Conservation (phyloP, 768 basidiomycete species). For the Pulveroboletus sp. region DNA sequence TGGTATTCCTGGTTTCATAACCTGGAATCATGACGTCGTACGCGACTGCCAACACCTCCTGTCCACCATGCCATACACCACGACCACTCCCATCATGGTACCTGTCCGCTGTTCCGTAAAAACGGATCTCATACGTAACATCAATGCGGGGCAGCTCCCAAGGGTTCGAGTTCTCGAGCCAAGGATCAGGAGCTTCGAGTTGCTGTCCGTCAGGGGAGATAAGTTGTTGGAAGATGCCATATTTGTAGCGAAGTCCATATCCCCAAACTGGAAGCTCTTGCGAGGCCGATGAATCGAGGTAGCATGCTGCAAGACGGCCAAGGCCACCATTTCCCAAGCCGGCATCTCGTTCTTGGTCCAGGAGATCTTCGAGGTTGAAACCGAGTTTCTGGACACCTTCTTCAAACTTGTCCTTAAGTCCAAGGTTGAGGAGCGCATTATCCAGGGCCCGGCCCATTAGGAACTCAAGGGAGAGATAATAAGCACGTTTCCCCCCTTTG, state of each 20-base stretch:
- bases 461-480: conserved; percentile 95
- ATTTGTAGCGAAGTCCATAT: conserved; percentile 88
- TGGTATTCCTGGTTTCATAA: conserved; percentile 77
- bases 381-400: conserved; percentile 73
- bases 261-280: conserved; percentile 94
- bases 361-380: conserved; percentile 82
- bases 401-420: conserved; percentile 70
- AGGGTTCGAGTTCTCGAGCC: conserved; percentile 83
- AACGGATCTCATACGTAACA: conserved; percentile 79
- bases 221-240: conserved; percentile 93
- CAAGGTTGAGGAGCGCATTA: conserved; percentile 83
- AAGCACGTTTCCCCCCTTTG: conserved; percentile 83
- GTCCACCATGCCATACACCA: conserved; percentile 80
- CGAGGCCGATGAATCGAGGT: conserved; percentile 88
- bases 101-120: conserved; percentile 81
- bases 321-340: conserved; percentile 94
- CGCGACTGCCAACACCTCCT: conserved; percentile 89
- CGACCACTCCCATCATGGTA: conserved; percentile 53
- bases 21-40: conserved; percentile 94
- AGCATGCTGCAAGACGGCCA: conserved; percentile 95
- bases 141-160: conserved; percentile 88
- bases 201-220: conserved; percentile 82
- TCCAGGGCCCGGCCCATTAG: conserved; percentile 79
- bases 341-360: conserved; percentile 89
- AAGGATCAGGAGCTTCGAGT: conserved; percentile 89